A percentile compares a stretch with the other conserved stretches of the same genome.
These are phyloP conservation scores for Rhodotorula kratochvilovae DNA, from an alignment of 768 basidiomycete genomes.

Conservation along the genomic window DNA sequence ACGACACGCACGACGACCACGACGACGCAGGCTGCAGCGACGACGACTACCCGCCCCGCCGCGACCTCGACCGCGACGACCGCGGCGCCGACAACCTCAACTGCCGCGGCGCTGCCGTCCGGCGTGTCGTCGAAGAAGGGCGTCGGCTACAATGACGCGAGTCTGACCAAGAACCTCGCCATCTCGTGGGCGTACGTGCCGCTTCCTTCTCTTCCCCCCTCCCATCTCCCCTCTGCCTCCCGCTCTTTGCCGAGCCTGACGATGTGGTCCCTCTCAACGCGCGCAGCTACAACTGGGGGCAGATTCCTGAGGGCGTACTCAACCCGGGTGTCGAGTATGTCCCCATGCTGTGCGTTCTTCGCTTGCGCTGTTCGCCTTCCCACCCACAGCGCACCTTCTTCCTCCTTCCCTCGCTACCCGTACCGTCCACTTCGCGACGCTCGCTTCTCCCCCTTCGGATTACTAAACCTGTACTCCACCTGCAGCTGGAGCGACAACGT, in stretches of 20 bases:
- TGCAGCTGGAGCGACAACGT: conserved; percentile 8
- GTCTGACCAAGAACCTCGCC: not conserved
- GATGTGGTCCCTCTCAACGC: not conserved
- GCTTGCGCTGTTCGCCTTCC: too few relatives aligned
- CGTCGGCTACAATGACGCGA: not conserved
- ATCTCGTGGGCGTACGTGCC: not conserved
- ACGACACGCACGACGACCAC: not conserved
- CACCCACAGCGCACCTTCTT: too few relatives aligned
- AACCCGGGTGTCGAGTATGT: conserved; percentile 23
- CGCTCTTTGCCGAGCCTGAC: not conserved
- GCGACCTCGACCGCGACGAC: not conserved
- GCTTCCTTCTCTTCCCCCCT: not conserved
- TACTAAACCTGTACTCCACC: too few relatives aligned
- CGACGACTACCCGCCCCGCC: too few relatives aligned
- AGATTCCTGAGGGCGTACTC: not conserved
- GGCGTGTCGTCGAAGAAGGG: conserved; percentile 5
- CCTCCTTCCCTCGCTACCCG: too few relatives aligned
- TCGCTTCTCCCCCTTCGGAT: too few relatives aligned
- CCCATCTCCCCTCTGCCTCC: not conserved
- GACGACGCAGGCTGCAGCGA: too few relatives aligned
- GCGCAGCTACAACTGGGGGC: conserved; percentile 29
- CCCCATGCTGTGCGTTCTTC: conserved; percentile 32
- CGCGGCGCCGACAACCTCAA: not conserved
- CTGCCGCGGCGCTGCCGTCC: not conserved
- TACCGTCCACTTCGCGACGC: too few relatives aligned